A percentile compares a stretch with the other conserved stretches of the same genome.
Conservation (phyloP, 2,329 filamentous ascomycete genomes). For the Trichophyton rubrum region DNA sequence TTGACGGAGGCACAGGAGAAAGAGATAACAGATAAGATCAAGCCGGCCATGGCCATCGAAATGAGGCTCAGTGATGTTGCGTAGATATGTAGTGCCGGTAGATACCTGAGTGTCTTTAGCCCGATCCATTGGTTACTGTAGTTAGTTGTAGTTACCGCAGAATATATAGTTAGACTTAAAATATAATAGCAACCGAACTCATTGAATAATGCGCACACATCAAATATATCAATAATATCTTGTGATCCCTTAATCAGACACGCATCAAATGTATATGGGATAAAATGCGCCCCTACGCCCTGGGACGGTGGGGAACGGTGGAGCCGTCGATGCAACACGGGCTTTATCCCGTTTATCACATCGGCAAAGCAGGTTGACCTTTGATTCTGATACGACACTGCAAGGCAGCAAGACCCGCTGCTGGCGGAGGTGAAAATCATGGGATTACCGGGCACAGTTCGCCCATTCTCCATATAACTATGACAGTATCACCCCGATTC, state of each 20-base stretch:
- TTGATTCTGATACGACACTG: not conserved
- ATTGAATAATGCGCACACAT: too few species aligned
- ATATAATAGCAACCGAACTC: too few species aligned
- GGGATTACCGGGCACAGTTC: not conserved
- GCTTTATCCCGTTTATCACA: not conserved
- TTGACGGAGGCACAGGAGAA: conserved; percentile 77
- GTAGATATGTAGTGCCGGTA: not conserved
- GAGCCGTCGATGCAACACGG: not conserved
- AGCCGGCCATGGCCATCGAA: conserved; percentile 29
- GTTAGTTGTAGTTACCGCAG: too few species aligned
- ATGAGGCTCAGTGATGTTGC: not conserved
- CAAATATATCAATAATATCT: too few species aligned
- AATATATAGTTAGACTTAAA: too few species aligned
- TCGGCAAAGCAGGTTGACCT: not conserved
- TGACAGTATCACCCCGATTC: not conserved
- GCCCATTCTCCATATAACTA: not conserved
- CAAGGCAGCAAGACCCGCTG: not conserved
- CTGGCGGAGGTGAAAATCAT: not conserved
- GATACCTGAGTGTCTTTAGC: not conserved
- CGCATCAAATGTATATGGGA: not conserved
- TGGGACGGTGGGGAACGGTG: not conserved
- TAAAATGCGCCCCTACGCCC: too few species aligned
- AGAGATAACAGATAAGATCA: conserved; percentile 86
- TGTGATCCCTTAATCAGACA: too few species aligned
- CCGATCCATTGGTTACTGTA: too few species aligned